A percentile compares a stretch with the other conserved stretches of the same genome.
phyloP scores from a whole-genome alignment of 2,329 filamentous ascomycete genomes.

The Aspergillus sp. region DNA sequence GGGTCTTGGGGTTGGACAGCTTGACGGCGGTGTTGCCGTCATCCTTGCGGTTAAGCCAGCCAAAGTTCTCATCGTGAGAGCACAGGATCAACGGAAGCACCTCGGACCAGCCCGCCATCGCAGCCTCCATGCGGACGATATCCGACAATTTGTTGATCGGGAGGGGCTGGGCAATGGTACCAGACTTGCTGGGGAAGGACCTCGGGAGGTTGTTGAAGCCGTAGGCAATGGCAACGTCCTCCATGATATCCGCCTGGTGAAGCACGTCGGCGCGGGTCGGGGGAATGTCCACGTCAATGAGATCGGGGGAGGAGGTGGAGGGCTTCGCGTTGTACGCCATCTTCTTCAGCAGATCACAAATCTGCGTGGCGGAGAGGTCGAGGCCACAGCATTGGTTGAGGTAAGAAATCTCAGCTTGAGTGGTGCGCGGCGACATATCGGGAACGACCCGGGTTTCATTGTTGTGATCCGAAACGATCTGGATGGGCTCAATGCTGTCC shows the following conservation, averaged over 20 bases:
- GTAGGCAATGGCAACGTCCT: constrained; percentile 94
- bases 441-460: constrained; percentile 77
- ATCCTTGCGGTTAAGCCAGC: constrained; percentile 86
- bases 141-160: constrained; percentile 93
- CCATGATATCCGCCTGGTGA: constrained; percentile 97
- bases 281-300: constrained; percentile 80
- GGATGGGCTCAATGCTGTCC: constrained; percentile 74
- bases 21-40: constrained; percentile 79
- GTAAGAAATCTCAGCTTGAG: constrained; percentile 85
- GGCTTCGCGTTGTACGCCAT: constrained; percentile 86
- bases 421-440: constrained; percentile 71
- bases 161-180: constrained; percentile 81
- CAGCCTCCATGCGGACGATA: constrained; percentile 83
- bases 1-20: constrained; percentile 88
- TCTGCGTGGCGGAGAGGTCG: constrained; percentile 67
- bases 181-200: constrained; percentile 79
- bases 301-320: constrained; percentile 65
- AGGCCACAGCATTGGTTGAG: constrained; percentile 92
- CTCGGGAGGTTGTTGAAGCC: constrained; percentile 96
- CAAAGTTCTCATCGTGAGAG: constrained; percentile 97
- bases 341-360: constrained; percentile 77
- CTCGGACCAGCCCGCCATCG: constrained; percentile 94
- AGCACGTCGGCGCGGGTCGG: constrained; percentile 91
- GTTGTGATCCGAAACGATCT: constrained; percentile 91
- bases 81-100: constrained; percentile 95